phyloP scores from a whole-genome alignment of 768 basidiomycete genomes.

The Boletus tylopilopsis region DNA sequence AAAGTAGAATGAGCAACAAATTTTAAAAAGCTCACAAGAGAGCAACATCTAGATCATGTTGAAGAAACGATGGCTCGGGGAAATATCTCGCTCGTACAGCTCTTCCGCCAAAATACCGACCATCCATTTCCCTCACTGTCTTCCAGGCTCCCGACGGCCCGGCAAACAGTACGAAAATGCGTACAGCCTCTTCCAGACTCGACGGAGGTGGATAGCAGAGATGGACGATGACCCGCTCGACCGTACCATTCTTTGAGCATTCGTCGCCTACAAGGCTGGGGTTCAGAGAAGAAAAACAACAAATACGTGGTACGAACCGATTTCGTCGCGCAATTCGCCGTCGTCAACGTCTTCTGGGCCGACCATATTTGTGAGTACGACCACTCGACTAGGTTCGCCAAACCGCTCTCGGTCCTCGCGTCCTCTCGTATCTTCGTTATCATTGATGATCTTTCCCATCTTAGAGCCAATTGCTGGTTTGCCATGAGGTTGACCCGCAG shows the following conservation, averaged over 20 bases:
- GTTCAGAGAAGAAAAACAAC: background rate
- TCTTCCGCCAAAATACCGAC: slow-evolving; percentile 87
- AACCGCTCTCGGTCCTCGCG: slow-evolving; percentile 77
- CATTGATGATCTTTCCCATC: slow-evolving; percentile 88
- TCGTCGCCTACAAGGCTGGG: slow-evolving; percentile 62
- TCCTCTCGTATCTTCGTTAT: slow-evolving; percentile 78
- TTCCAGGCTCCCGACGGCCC: slow-evolving; percentile 96
- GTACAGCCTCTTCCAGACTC: slow-evolving; percentile 75
- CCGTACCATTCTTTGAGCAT: slow-evolving; percentile 86
- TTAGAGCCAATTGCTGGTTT: slow-evolving; percentile 49
- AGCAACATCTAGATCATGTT: slow-evolving; percentile 46
- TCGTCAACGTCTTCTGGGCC: slow-evolving; percentile 79
- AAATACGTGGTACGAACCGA: slow-evolving; percentile 53
- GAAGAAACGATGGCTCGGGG: slow-evolving; percentile 53
- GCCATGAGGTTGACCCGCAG: slow-evolving; percentile 35
- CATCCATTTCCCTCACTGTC: slow-evolving; percentile 90
- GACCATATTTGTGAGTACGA: slow-evolving; percentile 90
- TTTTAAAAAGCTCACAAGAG: slow-evolving; percentile 12
- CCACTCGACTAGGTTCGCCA: slow-evolving; percentile 86
- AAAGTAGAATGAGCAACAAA: background rate
- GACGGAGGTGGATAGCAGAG: slow-evolving; percentile 61
- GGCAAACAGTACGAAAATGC: slow-evolving; percentile 87
- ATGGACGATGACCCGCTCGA: slow-evolving; percentile 87
- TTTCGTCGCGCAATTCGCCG: slow-evolving; percentile 81
- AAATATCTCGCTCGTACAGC: slow-evolving; percentile 82